Conservation (phyloP, 495 filamentous ascomycete genomes). For the Tuber borchii region DNA sequence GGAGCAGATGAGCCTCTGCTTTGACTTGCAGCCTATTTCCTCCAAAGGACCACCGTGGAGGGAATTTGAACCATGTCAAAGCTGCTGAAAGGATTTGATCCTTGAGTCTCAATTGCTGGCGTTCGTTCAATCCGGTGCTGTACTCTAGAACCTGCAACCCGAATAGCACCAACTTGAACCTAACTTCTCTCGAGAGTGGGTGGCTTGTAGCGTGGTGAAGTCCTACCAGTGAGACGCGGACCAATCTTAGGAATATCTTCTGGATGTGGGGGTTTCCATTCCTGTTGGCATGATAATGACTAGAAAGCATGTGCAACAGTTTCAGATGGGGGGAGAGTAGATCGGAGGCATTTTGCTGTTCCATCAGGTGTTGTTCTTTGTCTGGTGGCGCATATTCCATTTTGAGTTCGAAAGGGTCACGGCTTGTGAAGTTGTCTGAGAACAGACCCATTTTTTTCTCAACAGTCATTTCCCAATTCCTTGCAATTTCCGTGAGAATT, state of each 20-base stretch:
- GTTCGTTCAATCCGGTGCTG: slow-evolving; percentile 53
- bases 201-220: slow-evolving; percentile 65
- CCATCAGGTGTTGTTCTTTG: slow-evolving; percentile 62
- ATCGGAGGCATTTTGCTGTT: slow-evolving; percentile 69
- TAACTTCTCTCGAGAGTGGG: slow-evolving; percentile 80
- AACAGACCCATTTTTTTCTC: slow-evolving; percentile 73
- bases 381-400: slow-evolving; percentile 92
- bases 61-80: slow-evolving; percentile 76
- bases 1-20: slow-evolving; percentile 76
- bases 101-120: slow-evolving; percentile 68
- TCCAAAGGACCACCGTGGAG: slow-evolving; percentile 90
- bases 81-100: slow-evolving; percentile 79
- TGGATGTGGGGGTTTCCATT: slow-evolving; percentile 73
- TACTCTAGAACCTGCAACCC: slow-evolving; percentile 67
- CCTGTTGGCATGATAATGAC: slow-evolving; percentile 86
- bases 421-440: slow-evolving; percentile 65
- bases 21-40: slow-evolving; percentile 89
- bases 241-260: slow-evolving; percentile 68
- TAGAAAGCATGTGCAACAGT: slow-evolving; percentile 79
- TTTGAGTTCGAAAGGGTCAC: slow-evolving; percentile 81
- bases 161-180: slow-evolving; percentile 80
- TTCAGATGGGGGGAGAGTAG: slow-evolving; percentile 77
- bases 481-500: slow-evolving; percentile 72
- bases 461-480: slow-evolving; percentile 78
- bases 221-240: slow-evolving; percentile 65